Base-by-base conservation (phyloP, 306 rosid genomes). In the Phaseolus lunatus region DNA sequence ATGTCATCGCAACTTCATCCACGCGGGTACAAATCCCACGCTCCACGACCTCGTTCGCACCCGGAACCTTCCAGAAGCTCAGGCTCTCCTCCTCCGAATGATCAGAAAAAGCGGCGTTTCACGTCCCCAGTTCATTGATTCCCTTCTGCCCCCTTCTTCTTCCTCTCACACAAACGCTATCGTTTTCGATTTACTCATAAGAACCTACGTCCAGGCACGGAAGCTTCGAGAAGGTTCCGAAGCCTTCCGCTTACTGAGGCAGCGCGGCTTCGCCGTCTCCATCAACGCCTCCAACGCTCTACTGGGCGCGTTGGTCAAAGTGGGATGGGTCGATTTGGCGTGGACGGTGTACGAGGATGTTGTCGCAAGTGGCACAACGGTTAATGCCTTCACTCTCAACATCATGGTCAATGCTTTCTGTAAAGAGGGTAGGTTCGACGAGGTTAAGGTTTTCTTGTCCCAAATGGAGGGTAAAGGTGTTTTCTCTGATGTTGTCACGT, bases 331-430 rank as follows among this genome's bases (percentile, higher is more conserved):
- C 3, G 93, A 95, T 84, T 84, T 94, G 84, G 93, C 97, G 2
- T 92, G 93, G 97, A 72, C 54, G 5, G 83, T 90, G 19, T 92
- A 87, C 74, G 80, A 80, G 26, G 90, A 87, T 82, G 82, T 86
- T 72, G 77, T 90, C 23, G 63, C 41, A 44, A 82, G 91, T 31
- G 92, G 91, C 41, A 39, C 62, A 29, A 31, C 48, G 12, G 77
- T 92, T 76, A 95, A 95, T 85, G 93, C 78, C 14, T 95, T 82
- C 82, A 89, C 96, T 53, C 82, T 95, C 19, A 95, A 95, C 78
- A 95, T 92, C 24, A 92, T 95, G 98, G 91, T 92, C 47, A 92
- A 95, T 82, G 96, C 97, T 6, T 70, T 90, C 62, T 90, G 98
- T 67, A 93, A 90, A 86, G 97, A 90, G 43, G 70, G 77, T 0